A percentile compares a stretch with the other conserved stretches of the same genome.
phyloP scores from a whole-genome alignment of 2,329 filamentous ascomycete genomes.

The Cadophora luteo-olivacea region DNA sequence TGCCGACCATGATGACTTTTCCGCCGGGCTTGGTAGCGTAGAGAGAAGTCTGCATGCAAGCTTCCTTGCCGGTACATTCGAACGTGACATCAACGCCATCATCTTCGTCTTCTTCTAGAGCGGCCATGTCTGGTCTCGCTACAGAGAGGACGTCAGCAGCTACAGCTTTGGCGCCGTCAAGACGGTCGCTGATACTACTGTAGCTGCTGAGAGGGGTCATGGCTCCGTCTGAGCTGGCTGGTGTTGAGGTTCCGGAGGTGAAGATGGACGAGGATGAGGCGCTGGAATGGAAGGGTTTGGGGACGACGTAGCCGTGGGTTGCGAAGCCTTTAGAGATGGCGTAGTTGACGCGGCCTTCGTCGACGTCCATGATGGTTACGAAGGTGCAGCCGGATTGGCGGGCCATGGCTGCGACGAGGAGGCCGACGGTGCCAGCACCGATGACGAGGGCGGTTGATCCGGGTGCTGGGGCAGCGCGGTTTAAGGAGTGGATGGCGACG shows the following conservation, averaged over 20 bases:
- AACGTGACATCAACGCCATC: constrained; percentile 74
- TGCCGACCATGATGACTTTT: constrained; percentile 77
- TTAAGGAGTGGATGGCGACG: constrained; percentile 66
- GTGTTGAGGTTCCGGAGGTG: constrained; percentile 56
- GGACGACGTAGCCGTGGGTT: constrained; percentile 63
- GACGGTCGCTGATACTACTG: constrained; percentile 49
- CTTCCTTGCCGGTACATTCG: constrained; percentile 79
- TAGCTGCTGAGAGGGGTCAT: constrained; percentile 51
- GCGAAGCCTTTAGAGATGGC: constrained; percentile 64
- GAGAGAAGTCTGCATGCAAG: constrained; percentile 76
- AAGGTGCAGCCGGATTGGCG: constrained; percentile 63
- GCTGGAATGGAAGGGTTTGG: constrained; percentile 51
- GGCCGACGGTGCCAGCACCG: constrained; percentile 68
- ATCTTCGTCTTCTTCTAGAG: constrained; percentile 58
- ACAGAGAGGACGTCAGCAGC: constrained; percentile 56
- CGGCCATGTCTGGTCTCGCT: constrained; percentile 37
- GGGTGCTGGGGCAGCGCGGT: constrained; percentile 58
- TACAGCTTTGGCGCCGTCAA: constrained; percentile 57
- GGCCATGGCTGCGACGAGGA: constrained; percentile 68
- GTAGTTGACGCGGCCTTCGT: constrained; percentile 64
- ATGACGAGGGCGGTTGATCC: constrained; percentile 66
- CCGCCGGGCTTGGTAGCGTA: constrained; percentile 75
- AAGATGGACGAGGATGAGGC: constrained; percentile 52
- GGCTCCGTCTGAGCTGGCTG: constrained; percentile 45
- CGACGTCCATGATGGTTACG: constrained; percentile 67